Conservation (phyloP, 2,329 filamentous ascomycete species). For the Dactylellina leptospora region DNA sequence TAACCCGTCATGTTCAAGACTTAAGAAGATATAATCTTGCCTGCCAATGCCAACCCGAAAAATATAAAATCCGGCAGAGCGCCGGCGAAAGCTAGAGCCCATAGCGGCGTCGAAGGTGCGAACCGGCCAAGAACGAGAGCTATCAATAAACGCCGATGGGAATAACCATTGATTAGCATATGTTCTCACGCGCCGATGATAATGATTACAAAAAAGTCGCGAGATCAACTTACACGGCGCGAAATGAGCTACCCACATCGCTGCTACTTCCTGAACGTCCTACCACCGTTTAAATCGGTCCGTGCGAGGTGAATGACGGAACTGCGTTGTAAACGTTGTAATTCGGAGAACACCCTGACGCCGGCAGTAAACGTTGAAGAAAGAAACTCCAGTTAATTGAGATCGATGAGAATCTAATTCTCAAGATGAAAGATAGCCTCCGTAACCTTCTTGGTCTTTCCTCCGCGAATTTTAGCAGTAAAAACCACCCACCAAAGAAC, state of each 20-base stretch:
- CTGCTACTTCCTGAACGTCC: neutral
- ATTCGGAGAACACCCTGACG: neutral
- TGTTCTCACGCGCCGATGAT: neutral
- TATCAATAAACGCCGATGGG: neutral
- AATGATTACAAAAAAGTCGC: neutral
- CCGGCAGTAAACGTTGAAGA: neutral
- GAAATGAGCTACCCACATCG: slow-evolving; percentile 36
- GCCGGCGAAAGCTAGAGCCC: slow-evolving; percentile 30
- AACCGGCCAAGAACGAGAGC: slow-evolving; percentile 25
- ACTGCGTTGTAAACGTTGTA: slow-evolving; percentile 24
- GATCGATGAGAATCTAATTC: too few relatives aligned
- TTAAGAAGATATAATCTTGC: neutral
- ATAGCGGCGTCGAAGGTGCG: slow-evolving; percentile 34
- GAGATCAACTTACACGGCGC: slow-evolving; percentile 26
- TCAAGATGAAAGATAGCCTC: too few relatives aligned
- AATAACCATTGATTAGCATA: neutral
- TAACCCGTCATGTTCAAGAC: neutral
- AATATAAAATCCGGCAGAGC: slow-evolving; percentile 25
- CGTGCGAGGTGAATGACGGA: too few relatives aligned
- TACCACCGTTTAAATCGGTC: too few relatives aligned
- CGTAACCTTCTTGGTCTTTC: too few relatives aligned
- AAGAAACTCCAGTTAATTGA: neutral
- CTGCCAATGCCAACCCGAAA: slow-evolving; percentile 5
- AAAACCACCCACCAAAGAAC: too few relatives aligned
- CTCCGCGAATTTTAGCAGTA: too few relatives aligned